Conservation (phyloP, 2,329 filamentous ascomycete genomes). For the Penicillium sp. region DNA sequence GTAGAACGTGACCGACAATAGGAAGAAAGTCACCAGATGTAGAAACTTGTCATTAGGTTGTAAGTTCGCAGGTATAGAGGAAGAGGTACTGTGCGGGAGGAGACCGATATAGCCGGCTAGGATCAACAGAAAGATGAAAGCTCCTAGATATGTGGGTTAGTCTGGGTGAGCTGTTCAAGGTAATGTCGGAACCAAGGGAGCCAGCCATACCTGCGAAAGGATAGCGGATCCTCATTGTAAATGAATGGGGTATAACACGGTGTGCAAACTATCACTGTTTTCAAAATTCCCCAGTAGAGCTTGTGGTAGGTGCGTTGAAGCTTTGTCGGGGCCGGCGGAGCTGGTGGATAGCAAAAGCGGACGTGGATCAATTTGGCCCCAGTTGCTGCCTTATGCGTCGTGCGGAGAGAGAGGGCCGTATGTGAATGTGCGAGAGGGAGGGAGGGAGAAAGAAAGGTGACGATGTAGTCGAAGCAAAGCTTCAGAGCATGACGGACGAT, state of each 20-base stretch:
- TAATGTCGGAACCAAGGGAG: background rate
- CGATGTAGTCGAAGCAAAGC: background rate
- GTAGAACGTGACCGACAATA: conserved; percentile 85
- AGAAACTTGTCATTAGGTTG: conserved; percentile 86
- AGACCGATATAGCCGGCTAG: conserved; percentile 80
- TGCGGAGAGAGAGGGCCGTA: conserved; percentile 23
- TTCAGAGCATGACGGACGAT: background rate
- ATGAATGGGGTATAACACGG: background rate
- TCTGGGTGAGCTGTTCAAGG: conserved; percentile 10
- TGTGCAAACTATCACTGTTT: background rate
- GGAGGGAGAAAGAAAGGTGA: background rate
- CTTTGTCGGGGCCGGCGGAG: conserved; percentile 3
- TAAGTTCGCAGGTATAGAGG: conserved; percentile 50
- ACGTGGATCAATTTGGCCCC: conserved; percentile 24
- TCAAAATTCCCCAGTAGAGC: background rate
- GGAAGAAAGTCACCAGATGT: conserved; percentile 86
- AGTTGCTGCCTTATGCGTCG: conserved; percentile 32
- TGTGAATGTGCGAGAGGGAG: background rate
- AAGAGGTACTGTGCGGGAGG: conserved; percentile 53
- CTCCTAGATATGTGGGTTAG: conserved; percentile 54
- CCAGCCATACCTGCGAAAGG: conserved; percentile 77
- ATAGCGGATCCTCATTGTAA: conserved; percentile 78
- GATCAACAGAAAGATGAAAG: conserved; percentile 70
- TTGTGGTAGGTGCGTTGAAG: background rate
- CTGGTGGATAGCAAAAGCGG: conserved; percentile 6